Percentiles rank a stretch among this genome's conserved stretches.
These are phyloP conservation scores for Candida sojae DNA, from an alignment of 1,139 yeast genomes.

Conservation along the genomic window DNA sequence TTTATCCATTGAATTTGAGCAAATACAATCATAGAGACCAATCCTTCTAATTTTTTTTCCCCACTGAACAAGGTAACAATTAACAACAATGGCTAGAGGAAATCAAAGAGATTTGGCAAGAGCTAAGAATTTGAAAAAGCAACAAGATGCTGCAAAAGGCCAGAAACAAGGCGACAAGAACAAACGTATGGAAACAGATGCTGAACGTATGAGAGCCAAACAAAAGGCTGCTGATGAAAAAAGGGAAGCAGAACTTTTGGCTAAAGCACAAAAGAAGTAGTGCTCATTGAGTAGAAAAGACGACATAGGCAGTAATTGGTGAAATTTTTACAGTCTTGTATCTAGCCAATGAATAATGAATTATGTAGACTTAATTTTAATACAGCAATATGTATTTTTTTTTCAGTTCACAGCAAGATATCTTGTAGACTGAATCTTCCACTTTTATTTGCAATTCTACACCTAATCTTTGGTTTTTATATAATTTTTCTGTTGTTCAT, in stretches of 20 bases:
- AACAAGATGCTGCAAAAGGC: constrained; percentile 57
- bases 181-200: constrained; percentile 83
- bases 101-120: constrained; percentile 95
- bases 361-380: too few species aligned
- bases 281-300: too few species aligned
- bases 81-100: constrained; percentile 77
- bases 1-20: neutral
- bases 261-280: constrained; percentile 18
- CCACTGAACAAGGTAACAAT: constrained; percentile 2
- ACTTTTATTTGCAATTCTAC: too few species aligned
- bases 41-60: neutral
- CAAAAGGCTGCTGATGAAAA: constrained; percentile 67
- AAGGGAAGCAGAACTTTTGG: constrained; percentile 44
- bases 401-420: too few species aligned
- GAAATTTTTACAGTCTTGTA: too few species aligned
- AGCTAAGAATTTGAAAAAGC: constrained; percentile 82
- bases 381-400: too few species aligned
- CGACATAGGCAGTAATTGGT: too few species aligned
- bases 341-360: too few species aligned
- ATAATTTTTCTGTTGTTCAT: too few species aligned
- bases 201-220: constrained; percentile 83
- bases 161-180: constrained; percentile 83
- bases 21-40: neutral
- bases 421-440: too few species aligned
- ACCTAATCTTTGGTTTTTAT: too few species aligned